Evolutionary conservation across 495 filamentous ascomycete genomes (phyloP), one percentile per base, ranked within the genome.

Genomic region (Xylaria castorea): DNA sequence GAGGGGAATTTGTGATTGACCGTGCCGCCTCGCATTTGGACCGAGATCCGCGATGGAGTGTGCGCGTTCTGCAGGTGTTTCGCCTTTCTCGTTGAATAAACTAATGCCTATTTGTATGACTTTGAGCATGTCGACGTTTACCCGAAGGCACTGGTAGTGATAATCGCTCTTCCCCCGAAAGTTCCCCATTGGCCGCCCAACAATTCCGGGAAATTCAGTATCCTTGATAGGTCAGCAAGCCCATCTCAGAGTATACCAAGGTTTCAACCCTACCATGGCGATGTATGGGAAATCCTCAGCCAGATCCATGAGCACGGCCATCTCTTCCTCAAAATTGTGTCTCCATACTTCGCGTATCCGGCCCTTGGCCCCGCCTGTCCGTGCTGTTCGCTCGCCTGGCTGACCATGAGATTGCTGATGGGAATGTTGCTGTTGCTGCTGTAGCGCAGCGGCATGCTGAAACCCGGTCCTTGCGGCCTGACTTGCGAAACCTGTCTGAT

Each of bases 51-150:
- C 83, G 72, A 93, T 89, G 42, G 89, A 86, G 51, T 70, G 77
- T 9, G 87, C 87, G 72, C 87, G 90, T 4, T 90, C 87, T 12
- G 92, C 93, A 8, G 92, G 93, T 12, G 92, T 89, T 70, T 98
- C 93, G 48, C 97, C 97, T 66, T 97, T 90, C 63, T 93, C 85
- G 66, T 92, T 91, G 83, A 97, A 97, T 40, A 99, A 83, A 1
- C 95, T 97, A 73, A 99, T 92, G 58, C 96, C 96, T 53, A 99
- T 91, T 79, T 99, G 96, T 73, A 99, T 97, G 75, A 98, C 93
- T 79, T 96, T 97, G 62, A 99, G 88, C 74, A 99, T 88, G 80
- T 99, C 96, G 78, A 98, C 95, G 79, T 99, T 99, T 76, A 94
- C 96, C 65, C 96, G 93, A 34, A 99, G 89, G 65, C 94, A 97